Evolutionary conservation across 148 eudicot species (phyloP), one percentile per base, ranked within the genome.

Genomic region (Camellia sinensis): DNA sequence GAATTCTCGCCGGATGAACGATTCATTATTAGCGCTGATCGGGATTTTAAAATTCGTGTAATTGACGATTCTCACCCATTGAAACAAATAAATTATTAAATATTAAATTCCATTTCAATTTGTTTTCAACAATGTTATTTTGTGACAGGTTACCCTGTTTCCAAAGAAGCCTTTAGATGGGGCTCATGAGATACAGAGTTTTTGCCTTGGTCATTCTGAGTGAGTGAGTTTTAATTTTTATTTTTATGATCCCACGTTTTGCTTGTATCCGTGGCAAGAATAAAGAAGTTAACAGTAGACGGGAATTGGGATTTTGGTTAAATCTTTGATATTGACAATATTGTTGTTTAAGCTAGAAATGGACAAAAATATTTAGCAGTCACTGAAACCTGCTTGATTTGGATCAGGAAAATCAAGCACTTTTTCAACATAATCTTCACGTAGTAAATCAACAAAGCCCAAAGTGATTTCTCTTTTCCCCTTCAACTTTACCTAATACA

Each of bases 21-120:
- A 76, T 96, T 87, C 85, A 89, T 94, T 77, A 82, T 94, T 84
- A 93, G 91, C 84, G 95, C 95, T 83, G 98, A 96, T 85, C 91
- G 97, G 62, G 99, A 96, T 90, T 96, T 88, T 68, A 96, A 94
- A 90, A 96, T 94, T 79, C 97, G 99, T 78, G 99, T 96, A 90
- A 91, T 43, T 18, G n/a, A 5, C 15, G 60, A 84, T 59, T 63
- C 63, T 15, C 54, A 73, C 41, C 29, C 78, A 54, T 29, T 14
- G 41, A 43, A 50, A 53, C 76, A 82, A 17, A 15, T 37, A 74
- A 68, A 29, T 8, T 19, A 12, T 10, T 64, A 45, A 45, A 21
- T 67, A 1, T 6, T 45, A 37, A 40, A 65, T 81, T 73, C 10
- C 40, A 5, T 75, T 40, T 48, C 0, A 11, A 40, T 48, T 59